Evolutionary conservation across 1,139 yeast genomes (phyloP), one percentile per base, ranked within the genome.

Genomic region (Zygotorulaspora mrakii): DNA sequence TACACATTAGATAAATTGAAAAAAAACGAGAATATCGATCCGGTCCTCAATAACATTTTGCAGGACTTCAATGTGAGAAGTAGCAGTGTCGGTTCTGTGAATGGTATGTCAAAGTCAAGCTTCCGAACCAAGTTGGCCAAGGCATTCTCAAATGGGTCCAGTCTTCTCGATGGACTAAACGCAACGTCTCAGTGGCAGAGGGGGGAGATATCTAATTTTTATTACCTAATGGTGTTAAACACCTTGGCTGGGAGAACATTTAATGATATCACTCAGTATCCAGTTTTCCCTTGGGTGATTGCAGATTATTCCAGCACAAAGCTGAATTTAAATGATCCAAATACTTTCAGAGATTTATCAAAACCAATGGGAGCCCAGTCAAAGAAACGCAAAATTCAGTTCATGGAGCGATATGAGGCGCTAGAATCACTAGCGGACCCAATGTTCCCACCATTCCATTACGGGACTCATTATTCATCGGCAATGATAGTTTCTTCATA

Each of bases 291-390:
- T 0, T 86, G 95, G 94, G 85, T 86, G 0, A 71, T 86, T 45
- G 80, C 94, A 0, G 94, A 86, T 57, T 85, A 86, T 55, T 70
- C 76, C 1, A 81, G 89, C 49, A 77, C 75, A 1, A 70, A 63
- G 4, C 64, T 86, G 13, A 88, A 86, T 57, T 65, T 86, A 24
- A 59, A 66, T 3, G 67, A 83, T 50, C 79, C 85, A 0, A 65
- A 67, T 10, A 66, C 80, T 0, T 86, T 74, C 54, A 68, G 96
- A 48, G 94, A 86, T 55, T 66, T 86, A 24, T 73, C 85, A 1
- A 84, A 82, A 53, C 95, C 95, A 2, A 85, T 86, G 95, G 96
- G 96, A 1, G 94, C 88, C 0, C 96, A 86, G 59, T 68, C 77
- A 1, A 58, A 62, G 3, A 67, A 66, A 1, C 68, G 95, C 42